These are phyloP conservation scores for Pseudocercospora crystallina DNA, from an alignment of 2,329 filamentous ascomycete genomes.

Conservation along the genomic window DNA sequence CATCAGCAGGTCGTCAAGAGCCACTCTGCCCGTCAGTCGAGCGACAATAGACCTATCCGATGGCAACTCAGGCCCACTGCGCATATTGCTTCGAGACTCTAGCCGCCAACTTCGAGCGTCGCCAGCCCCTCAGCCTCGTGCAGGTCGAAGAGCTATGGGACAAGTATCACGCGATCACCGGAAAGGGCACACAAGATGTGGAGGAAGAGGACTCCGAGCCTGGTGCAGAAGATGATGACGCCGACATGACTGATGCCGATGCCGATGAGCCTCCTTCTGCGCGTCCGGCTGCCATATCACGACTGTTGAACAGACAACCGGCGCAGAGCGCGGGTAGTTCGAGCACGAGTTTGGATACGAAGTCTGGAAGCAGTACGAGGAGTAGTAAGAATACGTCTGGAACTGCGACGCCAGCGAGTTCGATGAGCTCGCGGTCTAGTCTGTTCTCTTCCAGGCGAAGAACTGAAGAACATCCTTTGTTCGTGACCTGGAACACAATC, in stretches of 20 bases:
- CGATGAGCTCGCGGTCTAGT: conserved; percentile 49
- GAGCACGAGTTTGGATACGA: conserved; percentile 32
- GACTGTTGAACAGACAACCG: conserved; percentile 36
- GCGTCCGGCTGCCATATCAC: conserved; percentile 46
- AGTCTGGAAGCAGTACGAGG: conserved; percentile 15
- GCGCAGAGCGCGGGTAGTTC: conserved; percentile 25
- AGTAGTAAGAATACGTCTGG: conserved; percentile 19
- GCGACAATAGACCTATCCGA: conserved; percentile 39
- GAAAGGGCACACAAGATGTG: conserved; percentile 32
- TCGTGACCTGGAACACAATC: conserved; percentile 90
- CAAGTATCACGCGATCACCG: conserved; percentile 45
- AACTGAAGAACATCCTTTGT: conserved; percentile 64
- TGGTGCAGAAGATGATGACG: conserved; percentile 27
- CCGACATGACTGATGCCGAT: conserved; percentile 31
- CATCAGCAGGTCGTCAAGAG: too few species aligned
- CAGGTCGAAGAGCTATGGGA: conserved; percentile 71
- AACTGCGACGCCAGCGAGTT: conserved; percentile 35
- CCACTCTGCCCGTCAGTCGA: too few species aligned
- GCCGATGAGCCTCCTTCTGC: conserved; percentile 19
- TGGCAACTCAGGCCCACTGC: conserved; percentile 86
- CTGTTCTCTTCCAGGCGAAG: conserved; percentile 39
- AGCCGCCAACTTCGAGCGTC: conserved; percentile 69
- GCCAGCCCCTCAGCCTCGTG: conserved; percentile 64
- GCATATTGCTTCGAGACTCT: conserved; percentile 91
- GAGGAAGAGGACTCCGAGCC: conserved; percentile 40